These are phyloP conservation scores for Bombardia bombarda DNA, from an alignment of 495 filamentous ascomycete species.

Conservation along the genomic window DNA sequence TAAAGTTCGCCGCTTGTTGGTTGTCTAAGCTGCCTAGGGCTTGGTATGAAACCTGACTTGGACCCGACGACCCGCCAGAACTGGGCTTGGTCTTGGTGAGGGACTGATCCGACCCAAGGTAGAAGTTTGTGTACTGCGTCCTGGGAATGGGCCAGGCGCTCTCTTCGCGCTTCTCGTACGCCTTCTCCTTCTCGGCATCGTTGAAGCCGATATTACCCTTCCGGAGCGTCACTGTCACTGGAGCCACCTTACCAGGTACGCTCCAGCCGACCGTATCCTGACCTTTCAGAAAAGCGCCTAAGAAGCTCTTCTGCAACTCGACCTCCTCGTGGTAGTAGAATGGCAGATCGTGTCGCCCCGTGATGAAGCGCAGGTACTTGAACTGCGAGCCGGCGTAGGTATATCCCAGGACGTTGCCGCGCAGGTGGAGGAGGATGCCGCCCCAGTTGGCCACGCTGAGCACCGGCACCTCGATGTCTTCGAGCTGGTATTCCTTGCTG, in stretches of 20 bases:
- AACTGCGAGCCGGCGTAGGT: conserved; percentile 49
- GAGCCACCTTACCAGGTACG: conserved; percentile 41
- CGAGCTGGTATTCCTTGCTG: conserved; percentile 50
- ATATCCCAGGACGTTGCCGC: conserved; percentile 59
- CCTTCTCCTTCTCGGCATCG: conserved; percentile 46
- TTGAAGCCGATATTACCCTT: conserved; percentile 59
- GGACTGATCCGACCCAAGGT: conserved; percentile 34
- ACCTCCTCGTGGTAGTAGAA: conserved; percentile 63
- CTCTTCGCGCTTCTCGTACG: conserved; percentile 44
- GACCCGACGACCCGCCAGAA: not conserved
- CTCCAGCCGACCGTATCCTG: conserved; percentile 54
- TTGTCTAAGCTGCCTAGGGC: conserved; percentile 46
- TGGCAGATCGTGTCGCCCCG: conserved; percentile 60
- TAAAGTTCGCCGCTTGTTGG: conserved; percentile 43
- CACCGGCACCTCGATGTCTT: conserved; percentile 55
- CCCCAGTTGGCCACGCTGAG: conserved; percentile 61
- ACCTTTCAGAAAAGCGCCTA: conserved; percentile 60
- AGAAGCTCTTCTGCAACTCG: conserved; percentile 54
- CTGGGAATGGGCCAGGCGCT: conserved; percentile 56
- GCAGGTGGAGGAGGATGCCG: conserved; percentile 53
- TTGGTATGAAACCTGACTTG: conserved; percentile 37
- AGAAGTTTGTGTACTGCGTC: conserved; percentile 51
- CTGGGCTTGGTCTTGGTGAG: conserved; percentile 23
- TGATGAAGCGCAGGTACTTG: conserved; percentile 61
- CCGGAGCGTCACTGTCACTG: conserved; percentile 49